phyloP scores from a whole-genome alignment of 2,329 filamentous ascomycete genomes.

The Hypomyces perniciosus region DNA sequence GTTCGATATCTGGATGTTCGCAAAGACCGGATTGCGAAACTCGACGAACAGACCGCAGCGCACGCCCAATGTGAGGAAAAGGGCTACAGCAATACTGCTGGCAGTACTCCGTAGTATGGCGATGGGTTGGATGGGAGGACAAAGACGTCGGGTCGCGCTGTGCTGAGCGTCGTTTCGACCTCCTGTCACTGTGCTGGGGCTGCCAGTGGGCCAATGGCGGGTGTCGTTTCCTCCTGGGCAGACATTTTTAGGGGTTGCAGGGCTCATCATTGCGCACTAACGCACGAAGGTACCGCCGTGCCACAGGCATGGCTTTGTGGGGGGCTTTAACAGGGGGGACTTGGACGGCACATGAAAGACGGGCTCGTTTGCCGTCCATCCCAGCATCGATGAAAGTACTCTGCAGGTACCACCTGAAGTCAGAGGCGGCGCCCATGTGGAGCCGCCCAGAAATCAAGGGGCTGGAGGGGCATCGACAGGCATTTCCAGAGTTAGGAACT shows the following conservation, averaged over 20 bases:
- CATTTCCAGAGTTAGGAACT: slow-evolving; percentile 7
- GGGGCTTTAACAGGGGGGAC: slow-evolving; percentile 8
- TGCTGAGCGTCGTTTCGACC: slow-evolving; percentile 12
- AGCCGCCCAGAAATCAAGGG: slow-evolving; percentile 14
- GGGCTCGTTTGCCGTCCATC: too few species aligned
- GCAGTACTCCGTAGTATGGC: slow-evolving; percentile 2
- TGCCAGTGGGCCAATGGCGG: slow-evolving; percentile 11
- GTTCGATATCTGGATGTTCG: too few species aligned
- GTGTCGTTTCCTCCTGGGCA: slow-evolving; percentile 7
- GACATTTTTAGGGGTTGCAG: slow-evolving; percentile 14
- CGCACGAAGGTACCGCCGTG: slow-evolving; percentile 7
- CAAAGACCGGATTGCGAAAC: too few species aligned
- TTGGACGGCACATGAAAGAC: background rate
- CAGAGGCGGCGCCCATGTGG: slow-evolving; percentile 12
- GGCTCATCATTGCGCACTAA: slow-evolving; percentile 10
- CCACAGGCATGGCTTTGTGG: slow-evolving; percentile 9
- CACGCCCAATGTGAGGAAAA: too few species aligned
- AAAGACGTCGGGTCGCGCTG: background rate
- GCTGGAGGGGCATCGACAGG: slow-evolving; percentile 14
- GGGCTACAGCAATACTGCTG: background rate
- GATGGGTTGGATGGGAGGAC: background rate
- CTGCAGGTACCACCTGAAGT: slow-evolving; percentile 3
- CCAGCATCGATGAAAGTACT: background rate
- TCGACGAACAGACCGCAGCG: too few species aligned
- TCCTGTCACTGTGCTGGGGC: slow-evolving; percentile 12